Evolutionary conservation across 2,329 filamentous ascomycete species (phyloP), one percentile per base, ranked within the genome.

Genomic region (Penicillium verrucosum): DNA sequence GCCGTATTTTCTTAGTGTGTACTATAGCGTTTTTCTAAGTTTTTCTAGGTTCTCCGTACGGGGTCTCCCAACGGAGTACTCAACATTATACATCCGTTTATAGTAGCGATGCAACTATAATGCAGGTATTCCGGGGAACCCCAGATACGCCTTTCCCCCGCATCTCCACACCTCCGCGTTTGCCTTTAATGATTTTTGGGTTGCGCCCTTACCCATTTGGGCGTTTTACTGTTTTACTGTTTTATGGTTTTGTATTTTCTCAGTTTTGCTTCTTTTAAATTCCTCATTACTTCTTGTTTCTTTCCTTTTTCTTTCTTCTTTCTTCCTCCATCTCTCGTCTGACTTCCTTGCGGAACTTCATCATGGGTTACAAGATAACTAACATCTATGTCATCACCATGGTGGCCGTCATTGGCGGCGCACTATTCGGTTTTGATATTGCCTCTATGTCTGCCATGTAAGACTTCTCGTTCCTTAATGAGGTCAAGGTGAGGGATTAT

Each of bases 361-460:
- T 56, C 57, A 73, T 74, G 71, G 62, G 58, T 11, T 66, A 65
- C 56, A 59, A 65, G 53, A 79, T 83, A 51, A 80, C 81, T 25
- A 85, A 85, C 60, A 79, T 85, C 64, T 85, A 86, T 67, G 70
- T 80, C 62, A 84, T 85, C 65, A 77, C 82, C 59, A 80, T 80
- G 67, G 81, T 84, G 72, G 77, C 82, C 69, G 79, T 83, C 60
- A 79, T 80, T 77, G 87, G 87, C 63, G 88, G 88, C 70, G 84
- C 82, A 25, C 78, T 91, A 27, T 91, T 92, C 67, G 89, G 89
- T 65, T 92, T 92, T 70, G 89, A 92, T 74, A 90, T 92, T 66
- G 85, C 82, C 54, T 89, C 86, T 42, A 90, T 91, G 87, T 86
- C 83, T 37, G 84, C 83, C 44, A 83, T 86, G 64, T 66, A 51